These are phyloP conservation scores for Penicillium brasilianum DNA, from an alignment of 2,329 filamentous ascomycete genomes.

Conservation along the genomic window DNA sequence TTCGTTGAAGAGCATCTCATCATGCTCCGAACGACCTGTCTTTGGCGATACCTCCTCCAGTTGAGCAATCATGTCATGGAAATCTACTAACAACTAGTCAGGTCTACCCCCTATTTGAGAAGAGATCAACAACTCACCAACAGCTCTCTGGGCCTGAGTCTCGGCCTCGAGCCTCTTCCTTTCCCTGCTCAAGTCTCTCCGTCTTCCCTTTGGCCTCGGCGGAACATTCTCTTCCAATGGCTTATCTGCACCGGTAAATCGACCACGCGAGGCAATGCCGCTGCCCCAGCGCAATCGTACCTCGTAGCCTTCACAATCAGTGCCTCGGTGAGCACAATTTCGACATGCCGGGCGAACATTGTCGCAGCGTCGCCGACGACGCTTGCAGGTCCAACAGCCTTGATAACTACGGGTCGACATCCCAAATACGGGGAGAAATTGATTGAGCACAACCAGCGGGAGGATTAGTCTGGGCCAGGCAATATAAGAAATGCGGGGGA, in stretches of 20 bases:
- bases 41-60: neutral
- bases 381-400: constrained; percentile 42
- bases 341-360: constrained; percentile 32
- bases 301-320: constrained; percentile 39
- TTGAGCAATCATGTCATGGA: neutral
- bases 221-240: constrained; percentile 33
- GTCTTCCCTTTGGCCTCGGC: constrained; percentile 31
- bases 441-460: neutral
- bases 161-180: constrained; percentile 12
- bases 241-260: constrained; percentile 37
- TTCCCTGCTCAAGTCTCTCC: constrained; percentile 32
- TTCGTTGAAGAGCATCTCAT: constrained; percentile 31
- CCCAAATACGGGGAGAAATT: constrained; percentile 18
- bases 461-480: neutral
- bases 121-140: constrained; percentile 10
- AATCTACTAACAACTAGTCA: neutral
- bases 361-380: constrained; percentile 37
- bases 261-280: constrained; percentile 40
- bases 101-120: too few relatives aligned
- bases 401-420: constrained; percentile 40
- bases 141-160: neutral
- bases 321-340: constrained; percentile 30
- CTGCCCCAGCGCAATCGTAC: constrained; percentile 38
- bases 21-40: constrained; percentile 7
- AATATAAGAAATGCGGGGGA: constrained; percentile 19